Evolutionary conservation across 148 eudicot genomes (phyloP), one percentile per base, ranked within the genome.

Genomic region (Chenopodium suecicum): DNA sequence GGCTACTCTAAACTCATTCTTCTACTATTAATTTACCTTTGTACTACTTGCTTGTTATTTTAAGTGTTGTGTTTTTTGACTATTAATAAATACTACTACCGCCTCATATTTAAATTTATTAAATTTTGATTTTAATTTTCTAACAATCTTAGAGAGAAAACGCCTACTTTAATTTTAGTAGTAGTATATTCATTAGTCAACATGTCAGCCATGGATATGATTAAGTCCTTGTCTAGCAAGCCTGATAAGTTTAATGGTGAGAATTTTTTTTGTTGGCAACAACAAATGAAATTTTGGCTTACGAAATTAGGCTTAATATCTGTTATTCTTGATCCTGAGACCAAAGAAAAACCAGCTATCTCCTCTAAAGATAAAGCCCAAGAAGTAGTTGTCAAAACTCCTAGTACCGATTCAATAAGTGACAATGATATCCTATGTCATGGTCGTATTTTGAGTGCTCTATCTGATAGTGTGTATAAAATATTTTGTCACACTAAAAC

Each of bases 261-360:
- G 6, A 77, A n/a, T 14, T 37, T 77, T 47, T 65, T 62, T 7
- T 60, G 47, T 22, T 77, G 71, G 80, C 22, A 77, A 65, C 71
- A 77, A 77, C 58, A 44, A 23, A 77, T 77, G 80, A 77, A 77
- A 66, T 77, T 77, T 44, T 65, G 71, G 60, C 32, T 77, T 22
- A 77, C 71, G n/a, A 23, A 77, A 76, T 14, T 52, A 14, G 16
- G 16, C 56, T 14, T 52, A 52, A 9, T 52, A 9, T 52, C 14
- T 52, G 56, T 9, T 10, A 52, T 52, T 52, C 2, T 9, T 9
- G 56, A 52, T 14, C 41, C 7, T 37, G 0, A 4, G 41, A 37
- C 41, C 41, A 37, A 37, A 6, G 41, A 4, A 37, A 37, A 37
- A 37, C 7, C 41, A 37, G 7, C 41, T 37, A 37, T 7, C 41